A percentile compares a stretch with the other conserved stretches of the same genome.
Evolutionary conservation across 371 early-diverging fungal genomes (phyloP).

Genomic region (Nematocida displodere): DNA sequence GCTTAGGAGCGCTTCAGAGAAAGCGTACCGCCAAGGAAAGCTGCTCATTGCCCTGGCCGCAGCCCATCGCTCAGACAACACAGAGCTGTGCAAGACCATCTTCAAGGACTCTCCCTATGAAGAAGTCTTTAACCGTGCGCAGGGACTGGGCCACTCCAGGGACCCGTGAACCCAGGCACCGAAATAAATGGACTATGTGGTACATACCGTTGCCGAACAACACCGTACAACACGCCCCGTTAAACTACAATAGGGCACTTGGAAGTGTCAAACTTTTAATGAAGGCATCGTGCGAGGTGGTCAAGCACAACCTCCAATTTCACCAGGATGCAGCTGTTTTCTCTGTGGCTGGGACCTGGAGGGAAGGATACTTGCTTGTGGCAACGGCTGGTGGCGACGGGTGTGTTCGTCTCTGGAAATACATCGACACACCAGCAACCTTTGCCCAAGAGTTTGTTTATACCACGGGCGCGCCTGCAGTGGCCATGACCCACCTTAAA

Average conservation of each 20-base stretch:
- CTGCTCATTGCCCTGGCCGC: constrained; percentile 54
- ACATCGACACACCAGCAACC: background rate
- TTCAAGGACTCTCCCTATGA: constrained; percentile 52
- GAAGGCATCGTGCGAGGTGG: constrained; percentile 59
- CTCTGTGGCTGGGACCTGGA: constrained; percentile 45
- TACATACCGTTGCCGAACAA: too few relatives aligned
- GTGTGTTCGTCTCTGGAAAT: constrained; percentile 61
- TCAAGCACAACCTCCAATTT: constrained; percentile 63
- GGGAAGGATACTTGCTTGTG: constrained; percentile 30
- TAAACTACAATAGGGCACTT: background rate
- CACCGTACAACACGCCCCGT: background rate
- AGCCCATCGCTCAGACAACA: constrained; percentile 42
- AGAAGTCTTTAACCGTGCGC: constrained; percentile 46
- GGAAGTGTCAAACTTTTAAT: too few relatives aligned
- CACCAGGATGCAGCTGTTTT: constrained; percentile 63
- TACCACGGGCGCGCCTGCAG: constrained; percentile 52
- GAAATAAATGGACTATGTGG: too few relatives aligned
- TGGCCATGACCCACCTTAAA: constrained; percentile 42
- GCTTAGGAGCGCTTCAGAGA: constrained; percentile 29
- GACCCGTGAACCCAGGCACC: too few relatives aligned
- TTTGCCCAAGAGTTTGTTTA: constrained; percentile 37
- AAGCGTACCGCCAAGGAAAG: constrained; percentile 46
- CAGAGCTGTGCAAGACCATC: constrained; percentile 44
- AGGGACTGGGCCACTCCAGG: too few relatives aligned
- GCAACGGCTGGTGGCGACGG: constrained; percentile 63